Evolutionary conservation across 345 rosid genomes (phyloP), one percentile per base, ranked within the genome.

Genomic region (Eucalyptus cloeziana): DNA sequence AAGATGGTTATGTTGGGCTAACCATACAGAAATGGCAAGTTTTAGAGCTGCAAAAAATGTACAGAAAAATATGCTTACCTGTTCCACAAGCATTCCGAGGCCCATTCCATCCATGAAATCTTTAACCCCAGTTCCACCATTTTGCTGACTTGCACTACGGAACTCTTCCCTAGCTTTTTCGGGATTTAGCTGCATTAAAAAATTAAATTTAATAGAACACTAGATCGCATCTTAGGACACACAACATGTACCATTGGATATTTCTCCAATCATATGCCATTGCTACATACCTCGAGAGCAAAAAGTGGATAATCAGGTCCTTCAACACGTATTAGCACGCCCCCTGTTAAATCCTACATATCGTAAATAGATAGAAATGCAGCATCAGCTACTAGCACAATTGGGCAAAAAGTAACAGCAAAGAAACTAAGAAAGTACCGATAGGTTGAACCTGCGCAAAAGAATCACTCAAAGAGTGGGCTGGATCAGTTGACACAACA

Each of bases 91-190:
- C 97, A 97, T 93, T 50, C 99, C 99, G 67, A 96, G 98, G 86
- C 99, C 99, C 98, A 98, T 95, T 64, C 98, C 98, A 90, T 98
- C 98, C 98, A 98, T 97, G 90, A 98, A 95, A 93, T 98, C 99
- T 92, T 98, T 96, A 49, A 98, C 90, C 58, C 98, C 99, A 13
- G 95, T 94, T 88, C 98, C 99, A 88, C 96, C 99, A 90, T 92
- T 91, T 87, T 88, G 93, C 92, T 95, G 95, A 49, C 95, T 93
- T 21, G 92, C 97, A 88, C 92, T 90, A 49, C 96, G 98, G 88
- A 98, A 98, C 90, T 98, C 99, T 93, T 98, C 99, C 91, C 97
- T 96, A 40, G 98, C 98, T 91, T 95, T 97, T 87, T 98, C 99
- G 22, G 99, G 99, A 90, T 98, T 95, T 89, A 98, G 92, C 99